A percentile compares a stretch with the other conserved stretches of the same genome.
phyloP scores from a whole-genome alignment of 768 basidiomycete genomes.

The Xerocomellus intermedius region DNA sequence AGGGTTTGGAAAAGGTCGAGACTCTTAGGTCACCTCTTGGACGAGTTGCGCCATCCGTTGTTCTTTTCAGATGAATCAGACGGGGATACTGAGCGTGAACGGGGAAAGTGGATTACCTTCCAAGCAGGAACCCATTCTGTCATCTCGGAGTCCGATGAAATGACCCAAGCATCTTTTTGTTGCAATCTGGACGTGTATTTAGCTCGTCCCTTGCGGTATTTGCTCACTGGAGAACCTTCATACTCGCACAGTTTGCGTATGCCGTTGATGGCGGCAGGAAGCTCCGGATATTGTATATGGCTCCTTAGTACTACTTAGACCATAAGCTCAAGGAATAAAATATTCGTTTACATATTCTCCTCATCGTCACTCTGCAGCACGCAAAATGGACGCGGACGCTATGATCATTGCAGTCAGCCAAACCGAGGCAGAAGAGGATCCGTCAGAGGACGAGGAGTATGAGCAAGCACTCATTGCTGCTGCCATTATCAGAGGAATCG shows the following conservation, averaged over 20 bases:
- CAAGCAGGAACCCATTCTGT: slow-evolving; percentile 1
- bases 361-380: too few species aligned
- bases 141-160: background rate
- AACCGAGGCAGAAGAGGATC: too few species aligned
- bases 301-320: too few species aligned
- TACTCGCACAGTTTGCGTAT: background rate
- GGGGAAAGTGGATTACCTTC: background rate
- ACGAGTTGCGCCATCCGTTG: background rate
- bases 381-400: too few species aligned
- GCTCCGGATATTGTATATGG: too few species aligned
- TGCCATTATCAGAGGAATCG: too few species aligned
- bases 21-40: background rate
- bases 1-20: slow-evolving; percentile 3
- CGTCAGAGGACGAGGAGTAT: too few species aligned
- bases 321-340: too few species aligned
- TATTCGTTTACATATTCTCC: too few species aligned
- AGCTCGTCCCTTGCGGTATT: background rate
- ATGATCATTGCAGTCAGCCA: too few species aligned
- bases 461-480: too few species aligned
- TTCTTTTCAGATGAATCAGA: background rate
- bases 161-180: background rate
- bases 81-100: background rate
- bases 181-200: background rate
- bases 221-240: background rate
- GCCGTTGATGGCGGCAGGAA: background rate